phyloP scores from a whole-genome alignment of 495 filamentous ascomycete genomes.

The Rhizodiscina lignyota region DNA sequence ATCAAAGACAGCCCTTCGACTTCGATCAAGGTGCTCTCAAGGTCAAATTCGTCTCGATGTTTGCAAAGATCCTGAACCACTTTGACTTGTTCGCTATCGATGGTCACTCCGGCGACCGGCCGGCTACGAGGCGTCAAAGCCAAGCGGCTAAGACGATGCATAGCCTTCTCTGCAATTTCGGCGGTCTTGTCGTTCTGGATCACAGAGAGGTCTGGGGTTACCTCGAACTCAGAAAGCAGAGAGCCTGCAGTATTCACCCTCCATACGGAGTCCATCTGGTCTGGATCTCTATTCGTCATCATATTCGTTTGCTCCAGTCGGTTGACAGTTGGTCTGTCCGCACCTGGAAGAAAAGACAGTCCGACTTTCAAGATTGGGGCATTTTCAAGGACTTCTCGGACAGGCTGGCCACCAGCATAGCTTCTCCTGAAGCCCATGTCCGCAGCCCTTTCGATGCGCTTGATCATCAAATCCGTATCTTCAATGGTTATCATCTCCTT shows the following conservation, averaged over 20 bases:
- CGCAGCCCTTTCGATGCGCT: constrained; percentile 2
- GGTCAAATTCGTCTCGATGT: constrained; percentile 9
- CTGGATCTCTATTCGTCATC: constrained; percentile 12
- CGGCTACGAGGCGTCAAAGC: too few species aligned
- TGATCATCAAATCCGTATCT: constrained; percentile 4
- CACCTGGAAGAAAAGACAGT: constrained; percentile 18
- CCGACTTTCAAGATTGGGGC: constrained; percentile 15
- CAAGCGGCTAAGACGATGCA: constrained; percentile 1
- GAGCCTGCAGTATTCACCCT: constrained; percentile 19
- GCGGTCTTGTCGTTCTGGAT: constrained; percentile 13
- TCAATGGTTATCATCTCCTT: constrained; percentile 1
- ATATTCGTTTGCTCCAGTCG: constrained; percentile 14
- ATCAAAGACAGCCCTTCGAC: constrained; percentile 18
- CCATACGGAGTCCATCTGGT: constrained; percentile 19
- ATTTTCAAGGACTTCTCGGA: constrained; percentile 12
- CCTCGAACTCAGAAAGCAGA: constrained; percentile 17
- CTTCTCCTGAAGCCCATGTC: constrained; percentile 3
- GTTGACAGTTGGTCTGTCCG: constrained; percentile 19
- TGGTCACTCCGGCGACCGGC: constrained; percentile 12
- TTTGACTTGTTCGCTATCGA: constrained; percentile 15
- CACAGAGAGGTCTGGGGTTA: constrained; percentile 14
- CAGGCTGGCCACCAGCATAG: constrained; percentile 11
- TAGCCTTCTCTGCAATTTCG: constrained; percentile 5
- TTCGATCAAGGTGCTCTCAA: constrained; percentile 18
- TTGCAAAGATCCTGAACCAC: constrained; percentile 17